Base-by-base conservation (phyloP, 2,329 filamentous ascomycete genomes). In the Microsporum canis region DNA sequence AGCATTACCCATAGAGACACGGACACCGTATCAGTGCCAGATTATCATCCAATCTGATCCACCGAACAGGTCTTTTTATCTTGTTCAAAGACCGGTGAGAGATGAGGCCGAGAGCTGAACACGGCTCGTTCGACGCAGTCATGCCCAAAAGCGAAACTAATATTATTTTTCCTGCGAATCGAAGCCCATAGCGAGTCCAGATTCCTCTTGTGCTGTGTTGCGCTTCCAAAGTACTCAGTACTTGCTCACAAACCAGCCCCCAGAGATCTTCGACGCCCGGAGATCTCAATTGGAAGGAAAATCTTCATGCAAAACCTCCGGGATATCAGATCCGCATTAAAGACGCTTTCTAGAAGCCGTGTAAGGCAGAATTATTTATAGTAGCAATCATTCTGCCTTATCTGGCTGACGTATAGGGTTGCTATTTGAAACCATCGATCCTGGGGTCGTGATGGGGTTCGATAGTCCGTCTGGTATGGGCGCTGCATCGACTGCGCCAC, bases 291-390 rank as follows among this genome's bases (percentile, higher is more conserved):
- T 23, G 17, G 17, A 23, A 23, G 17, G 17, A 23, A 23, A 23
- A 23, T 23, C 17, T 23, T n/a, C 39, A 43, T 43, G 14, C 39
- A n/a, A 14, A 5, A 4, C 12, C 14, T 43, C 14, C 4, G 43
- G 23, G 23, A 47, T 29, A 47, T 47, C 17, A 17, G 17, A 12
- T 7, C 23, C 17, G 5, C 17, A 23, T 27, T 27, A 29, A 27
- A 29, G 43, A 47, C 23, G 43, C 43, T 47, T 47, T 47, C 43
- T 47, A 29, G 43, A 47, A 47, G 43, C 43, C 43, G 27, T 47
- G 43, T 47, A 47, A 47, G 43, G 43, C 43, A 47, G 43, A 47
- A 47, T 47, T 47, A 47, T 47, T 47, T 47, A 47, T 47, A 47
- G 43, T 23, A 47, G 43, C 43, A 4, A 29, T 47, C 2, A 47